Base-by-base conservation (phyloP, 768 basidiomycete genomes). In the Kwoniella sp. region DNA sequence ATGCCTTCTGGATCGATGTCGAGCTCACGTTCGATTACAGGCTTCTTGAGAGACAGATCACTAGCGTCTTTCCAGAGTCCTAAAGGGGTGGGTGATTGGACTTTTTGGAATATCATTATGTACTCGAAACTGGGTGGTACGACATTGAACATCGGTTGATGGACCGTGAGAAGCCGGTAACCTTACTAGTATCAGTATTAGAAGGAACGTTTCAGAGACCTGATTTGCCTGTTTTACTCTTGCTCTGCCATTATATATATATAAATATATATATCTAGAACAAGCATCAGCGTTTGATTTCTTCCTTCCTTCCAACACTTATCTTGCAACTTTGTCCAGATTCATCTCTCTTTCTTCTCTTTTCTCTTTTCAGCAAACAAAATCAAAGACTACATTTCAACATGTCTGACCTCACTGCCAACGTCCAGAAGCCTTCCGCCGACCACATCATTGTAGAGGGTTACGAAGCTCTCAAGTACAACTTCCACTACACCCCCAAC, bases 371-470 rank as follows among this genome's bases (percentile, higher is more conserved):
- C 33, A 33, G 13, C 33, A 5, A 33, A 15, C 44, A 24, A 10
- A 22, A 44, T 37, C 52, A 49, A 33, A n/a, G n/a, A 53, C 49
- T 9, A 44, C 55, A 52, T 50, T 17, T 55, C 67, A 74, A 48
- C 49, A 72, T 74, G 72, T 77, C 76, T 55, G 77, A 80, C 64
- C 71, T 80, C 65, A 74, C 69, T 30, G 79, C 77, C 64, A 74
- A 68, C 55, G 75, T 79, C 26, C 40, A 60, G 59, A 72, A 75
- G 59, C 66, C 68, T 51, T 36, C 68, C 52, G 63, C 67, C 29
- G 76, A 74, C 24, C 69, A 68, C 50, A 68, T 79, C 69, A 54
- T 48, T 37, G 78, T 79, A 36, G 63, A 72, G 44, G 77, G 79
- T 24, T 68, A 69, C 59, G 77, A 80, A 61, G 73, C 73, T 22